Evolutionary conservation across 208 protist species (phyloP).

Genomic region (Leishmania tarentolae): DNA sequence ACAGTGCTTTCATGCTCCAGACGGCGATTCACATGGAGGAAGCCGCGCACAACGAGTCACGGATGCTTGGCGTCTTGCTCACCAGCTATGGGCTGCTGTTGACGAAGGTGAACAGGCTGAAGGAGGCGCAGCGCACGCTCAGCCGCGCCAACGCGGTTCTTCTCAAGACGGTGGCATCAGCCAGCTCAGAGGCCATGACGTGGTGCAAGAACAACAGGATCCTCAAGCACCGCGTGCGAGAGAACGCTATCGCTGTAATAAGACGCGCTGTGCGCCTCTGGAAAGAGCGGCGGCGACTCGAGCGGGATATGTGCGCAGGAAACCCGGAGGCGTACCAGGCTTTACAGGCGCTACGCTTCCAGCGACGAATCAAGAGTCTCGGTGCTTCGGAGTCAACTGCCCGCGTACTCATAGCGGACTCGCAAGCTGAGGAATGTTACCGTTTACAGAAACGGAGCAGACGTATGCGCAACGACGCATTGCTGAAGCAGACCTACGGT

Average conservation of each 20-base stretch:
- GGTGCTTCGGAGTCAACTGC: conserved; percentile 47
- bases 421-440: conserved; percentile 47
- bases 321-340: conserved; percentile 41
- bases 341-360: conserved; percentile 35
- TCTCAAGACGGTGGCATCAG: conserved; percentile 21
- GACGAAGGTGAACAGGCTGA: conserved; percentile 41
- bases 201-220: conserved; percentile 54
- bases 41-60: conserved; percentile 23
- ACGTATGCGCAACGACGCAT: conserved; percentile 47
- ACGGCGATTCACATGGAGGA: conserved; percentile 49
- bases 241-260: conserved; percentile 45
- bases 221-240: conserved; percentile 37
- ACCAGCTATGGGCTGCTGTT: conserved; percentile 47
- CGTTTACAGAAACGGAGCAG: conserved; percentile 40
- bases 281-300: conserved; percentile 40
- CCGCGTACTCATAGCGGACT: conserved; percentile 53
- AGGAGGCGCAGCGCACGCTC: conserved; percentile 40
- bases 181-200: conserved; percentile 51
- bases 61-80: conserved; percentile 49
- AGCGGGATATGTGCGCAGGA: conserved; percentile 26
- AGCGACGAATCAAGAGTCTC: conserved; percentile 43
- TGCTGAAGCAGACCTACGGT: conserved; percentile 55
- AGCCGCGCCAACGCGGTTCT: conserved; percentile 43
- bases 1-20: conserved; percentile 38
- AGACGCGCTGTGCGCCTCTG: conserved; percentile 55